These are phyloP conservation scores for Ogataea wickerhamii DNA, from an alignment of 805 yeast genomes.

Conservation along the genomic window DNA sequence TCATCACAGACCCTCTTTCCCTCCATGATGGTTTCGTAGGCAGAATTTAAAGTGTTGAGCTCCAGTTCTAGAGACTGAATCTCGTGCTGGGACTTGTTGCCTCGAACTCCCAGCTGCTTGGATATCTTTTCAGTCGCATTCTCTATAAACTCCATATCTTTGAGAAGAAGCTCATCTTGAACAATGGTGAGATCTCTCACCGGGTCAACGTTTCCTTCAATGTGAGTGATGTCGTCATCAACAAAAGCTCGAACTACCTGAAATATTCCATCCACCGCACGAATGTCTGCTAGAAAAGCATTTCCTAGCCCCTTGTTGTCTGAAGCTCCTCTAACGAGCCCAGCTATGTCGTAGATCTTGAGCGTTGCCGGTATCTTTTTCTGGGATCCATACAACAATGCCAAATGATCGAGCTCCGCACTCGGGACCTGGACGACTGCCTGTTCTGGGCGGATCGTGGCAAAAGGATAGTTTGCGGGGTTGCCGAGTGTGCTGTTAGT, in stretches of 20 bases:
- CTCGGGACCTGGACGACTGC: slow-evolving; percentile 54
- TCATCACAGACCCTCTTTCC: slow-evolving; percentile 89
- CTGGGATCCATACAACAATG: slow-evolving; percentile 45
- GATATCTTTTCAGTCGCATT: slow-evolving; percentile 58
- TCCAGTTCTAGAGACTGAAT: slow-evolving; percentile 76
- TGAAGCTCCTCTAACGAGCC: slow-evolving; percentile 61
- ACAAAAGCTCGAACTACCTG: slow-evolving; percentile 66
- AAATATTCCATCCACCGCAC: slow-evolving; percentile 69
- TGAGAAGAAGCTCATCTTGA: slow-evolving; percentile 58
- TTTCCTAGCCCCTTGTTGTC: slow-evolving; percentile 73
- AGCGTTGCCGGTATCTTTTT: slow-evolving; percentile 52
- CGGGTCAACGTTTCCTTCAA: slow-evolving; percentile 62
- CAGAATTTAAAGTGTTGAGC: slow-evolving; percentile 70
- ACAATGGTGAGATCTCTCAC: slow-evolving; percentile 61
- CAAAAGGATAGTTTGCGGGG: slow-evolving; percentile 70
- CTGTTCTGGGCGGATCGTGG: slow-evolving; percentile 73
- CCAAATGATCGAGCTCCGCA: slow-evolving; percentile 44
- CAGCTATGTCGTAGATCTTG: slow-evolving; percentile 66
- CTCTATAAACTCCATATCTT: slow-evolving; percentile 69
- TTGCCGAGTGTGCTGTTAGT: slow-evolving; percentile 61
- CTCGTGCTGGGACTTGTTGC: slow-evolving; percentile 71
- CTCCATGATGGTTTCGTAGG: slow-evolving; percentile 71
- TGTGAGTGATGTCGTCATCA: slow-evolving; percentile 63
- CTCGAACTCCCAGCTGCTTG: slow-evolving; percentile 72
- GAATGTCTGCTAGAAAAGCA: slow-evolving; percentile 62